A percentile compares a stretch with the other conserved stretches of the same genome.
These are phyloP conservation scores for Mycena venus DNA, from an alignment of 768 basidiomycete species.

Conservation along the genomic window DNA sequence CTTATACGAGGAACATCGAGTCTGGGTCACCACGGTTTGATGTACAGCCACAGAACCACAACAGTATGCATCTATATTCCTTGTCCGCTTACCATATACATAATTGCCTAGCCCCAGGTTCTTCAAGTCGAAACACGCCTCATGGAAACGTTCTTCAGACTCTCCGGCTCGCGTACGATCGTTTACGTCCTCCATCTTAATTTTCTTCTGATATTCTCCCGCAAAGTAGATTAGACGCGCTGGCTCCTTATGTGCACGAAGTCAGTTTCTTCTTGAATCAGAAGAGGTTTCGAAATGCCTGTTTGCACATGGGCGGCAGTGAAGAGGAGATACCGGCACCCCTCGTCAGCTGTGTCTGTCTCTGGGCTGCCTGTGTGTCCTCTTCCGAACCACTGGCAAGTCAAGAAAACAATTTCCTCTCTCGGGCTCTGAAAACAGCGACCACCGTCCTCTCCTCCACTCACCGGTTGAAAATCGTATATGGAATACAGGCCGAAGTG, in stretches of 20 bases:
- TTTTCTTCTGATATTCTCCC: background rate
- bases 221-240: constrained; percentile 11
- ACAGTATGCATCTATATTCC: background rate
- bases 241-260: background rate
- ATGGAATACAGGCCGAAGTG: constrained; percentile 53
- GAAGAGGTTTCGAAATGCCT: constrained; percentile 9
- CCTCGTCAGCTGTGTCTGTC: constrained; percentile 41
- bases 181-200: background rate
- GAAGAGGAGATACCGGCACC: constrained; percentile 29
- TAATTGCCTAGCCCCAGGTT: no score
- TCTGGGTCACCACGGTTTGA: background rate
- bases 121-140: background rate
- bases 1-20: constrained; percentile 34
- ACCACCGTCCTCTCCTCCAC: constrained; percentile 44
- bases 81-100: no score
- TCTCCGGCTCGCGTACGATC: background rate
- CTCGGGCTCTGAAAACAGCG: constrained; percentile 45
- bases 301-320: background rate
- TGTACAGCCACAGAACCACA: background rate
- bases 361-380: constrained; percentile 48
- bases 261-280: constrained; percentile 27
- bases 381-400: constrained; percentile 21
- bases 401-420: constrained; percentile 48
- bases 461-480: constrained; percentile 46
- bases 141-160: background rate